Conservation (phyloP, 257 asterid genomes). For the Solanum pennellii region DNA sequence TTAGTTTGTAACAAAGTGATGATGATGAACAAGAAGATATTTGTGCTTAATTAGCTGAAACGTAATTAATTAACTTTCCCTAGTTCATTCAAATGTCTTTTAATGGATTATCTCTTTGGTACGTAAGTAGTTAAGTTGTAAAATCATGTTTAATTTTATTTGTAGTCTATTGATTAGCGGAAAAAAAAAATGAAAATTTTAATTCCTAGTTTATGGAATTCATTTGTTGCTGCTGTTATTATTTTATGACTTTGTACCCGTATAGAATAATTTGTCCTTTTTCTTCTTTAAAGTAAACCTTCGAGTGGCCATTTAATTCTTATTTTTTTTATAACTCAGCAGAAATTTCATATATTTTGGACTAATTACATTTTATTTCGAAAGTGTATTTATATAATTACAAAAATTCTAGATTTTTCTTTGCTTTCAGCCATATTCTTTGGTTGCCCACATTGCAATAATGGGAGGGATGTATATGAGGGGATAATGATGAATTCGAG, state of each 20-base stretch:
- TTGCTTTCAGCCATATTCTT: too few species aligned
- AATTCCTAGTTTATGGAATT: neutral
- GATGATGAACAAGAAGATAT: neutral
- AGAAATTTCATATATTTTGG: too few species aligned
- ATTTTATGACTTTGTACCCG: neutral
- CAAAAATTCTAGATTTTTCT: accelerated
- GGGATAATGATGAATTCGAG: too few species aligned
- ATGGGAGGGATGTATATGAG: neutral
- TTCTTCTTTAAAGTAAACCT: neutral
- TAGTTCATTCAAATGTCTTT: neutral
- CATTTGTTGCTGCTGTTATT: neutral
- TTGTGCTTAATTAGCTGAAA: neutral
- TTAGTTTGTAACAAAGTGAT: neutral
- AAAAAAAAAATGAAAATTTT: neutral
- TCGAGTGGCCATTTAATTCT: neutral
- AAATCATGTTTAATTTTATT: slow-evolving; percentile 10
- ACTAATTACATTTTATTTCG: too few species aligned
- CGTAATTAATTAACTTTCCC: neutral
- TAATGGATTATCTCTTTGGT: slow-evolving; percentile 5
- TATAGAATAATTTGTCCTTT: neutral
- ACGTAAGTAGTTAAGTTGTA: slow-evolving; percentile 9
- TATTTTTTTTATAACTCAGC: neutral
- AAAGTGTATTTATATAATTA: neutral
- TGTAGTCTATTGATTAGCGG: slow-evolving; percentile 7
- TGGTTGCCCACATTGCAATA: neutral